Percentiles rank a stretch among this genome's conserved stretches.
phyloP scores from a whole-genome alignment of 345 rosid species.

The Gynandropsis gynandra region DNA sequence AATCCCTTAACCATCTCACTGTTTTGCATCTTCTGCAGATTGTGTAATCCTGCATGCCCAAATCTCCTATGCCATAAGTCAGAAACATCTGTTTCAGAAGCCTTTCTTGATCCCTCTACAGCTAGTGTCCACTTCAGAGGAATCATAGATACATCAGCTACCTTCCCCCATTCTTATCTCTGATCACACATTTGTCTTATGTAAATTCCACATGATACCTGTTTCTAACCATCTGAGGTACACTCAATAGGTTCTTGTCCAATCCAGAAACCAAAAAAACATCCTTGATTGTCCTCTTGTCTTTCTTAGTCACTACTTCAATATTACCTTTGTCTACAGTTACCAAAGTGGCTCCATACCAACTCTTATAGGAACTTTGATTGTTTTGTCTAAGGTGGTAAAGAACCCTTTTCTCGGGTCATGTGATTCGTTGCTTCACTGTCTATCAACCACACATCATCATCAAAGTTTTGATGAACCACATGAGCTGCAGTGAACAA shows the following conservation, averaged over 20 bases:
- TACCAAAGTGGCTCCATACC: neutral
- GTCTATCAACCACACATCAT: neutral
- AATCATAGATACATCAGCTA: too few species aligned
- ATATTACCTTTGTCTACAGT: neutral
- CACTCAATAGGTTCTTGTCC: conserved; percentile 1
- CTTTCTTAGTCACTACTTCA: accelerated
- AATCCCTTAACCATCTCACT: too few species aligned
- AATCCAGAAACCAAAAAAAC: neutral
- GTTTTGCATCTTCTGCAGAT: too few species aligned
- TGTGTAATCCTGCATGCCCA: too few species aligned
- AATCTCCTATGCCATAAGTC: too few species aligned
- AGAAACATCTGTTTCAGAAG: neutral
- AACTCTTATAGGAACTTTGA: neutral
- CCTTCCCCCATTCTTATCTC: too few species aligned
- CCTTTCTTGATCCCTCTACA: neutral
- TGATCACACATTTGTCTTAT: too few species aligned
- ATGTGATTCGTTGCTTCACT: neutral
- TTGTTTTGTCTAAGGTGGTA: neutral
- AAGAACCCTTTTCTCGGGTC: neutral
- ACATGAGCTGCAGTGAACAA: too few species aligned
- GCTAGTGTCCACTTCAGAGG: neutral
- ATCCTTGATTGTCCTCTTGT: neutral
- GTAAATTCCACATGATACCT: neutral
- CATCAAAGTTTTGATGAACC: too few species aligned
- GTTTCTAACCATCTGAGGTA: too few species aligned